Base-by-base conservation (phyloP, 2,329 filamentous ascomycete species). In the Paraphaeosphaeria minitans region DNA sequence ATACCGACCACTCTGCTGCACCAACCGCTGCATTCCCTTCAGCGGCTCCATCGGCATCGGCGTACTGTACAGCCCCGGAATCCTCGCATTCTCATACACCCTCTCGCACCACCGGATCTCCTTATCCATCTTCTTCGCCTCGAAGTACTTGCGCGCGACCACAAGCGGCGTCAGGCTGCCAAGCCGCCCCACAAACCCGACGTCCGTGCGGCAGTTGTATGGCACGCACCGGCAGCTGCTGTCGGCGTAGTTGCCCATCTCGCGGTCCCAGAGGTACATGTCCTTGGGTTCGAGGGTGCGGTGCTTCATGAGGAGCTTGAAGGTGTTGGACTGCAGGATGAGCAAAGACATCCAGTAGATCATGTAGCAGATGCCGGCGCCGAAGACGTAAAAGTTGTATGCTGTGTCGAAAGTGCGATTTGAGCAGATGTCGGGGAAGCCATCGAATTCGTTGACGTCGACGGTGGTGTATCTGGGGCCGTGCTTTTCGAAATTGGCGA, bases 311-410 rank as follows among this genome's bases (percentile, higher is more conserved):
- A 71, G 61, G 1, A 76, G 59, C 29, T 60, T 65, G 65, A 75
- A 75, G 1, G 67, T 74, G 61, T 75, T 75, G 45, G 69, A 69
- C 53, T 71, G 73, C 56, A 75, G 52, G 51, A 76, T 73, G 8
- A 75, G 58, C 70, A 75, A 74, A 58, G 66, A 70, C 71, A 73
- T 75, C 70, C 72, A 75, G 63, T 74, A 75, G 39, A 74, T 71
- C 42, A 73, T 61, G 57, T 74, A 75, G 54, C 71, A 75, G 42
- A 73, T 75, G 9, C 69, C 70, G 0, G 69, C 66, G 51, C 67
- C 66, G 31, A 74, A 75, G 53, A 69, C 69, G 47, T 70, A 63
- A 58, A 75, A 76, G 19, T 68, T 59, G 59, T 70, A 74, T 0
- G 73, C 72, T 1, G 63, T 65, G 45, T 72, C 65, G 59, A 71